A percentile compares a stretch with the other conserved stretches of the same genome.
Evolutionary conservation across 305 asterid genomes (phyloP).

Genomic region (Fraxinus dipetala): DNA sequence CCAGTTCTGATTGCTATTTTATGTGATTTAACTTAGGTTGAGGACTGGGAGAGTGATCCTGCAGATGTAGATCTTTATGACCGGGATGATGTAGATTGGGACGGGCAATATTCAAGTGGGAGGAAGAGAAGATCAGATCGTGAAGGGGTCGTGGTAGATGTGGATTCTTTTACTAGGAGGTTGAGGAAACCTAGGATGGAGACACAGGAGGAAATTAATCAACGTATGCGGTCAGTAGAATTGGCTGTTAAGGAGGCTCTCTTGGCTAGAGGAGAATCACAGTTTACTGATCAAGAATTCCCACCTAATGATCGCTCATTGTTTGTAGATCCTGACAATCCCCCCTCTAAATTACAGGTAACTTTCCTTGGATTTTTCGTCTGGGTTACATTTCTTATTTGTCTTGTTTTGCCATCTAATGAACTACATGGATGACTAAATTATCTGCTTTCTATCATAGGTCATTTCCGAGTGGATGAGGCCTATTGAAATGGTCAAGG

Average conservation of each 20-base stretch:
- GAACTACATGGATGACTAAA: slow-evolving; percentile 1
- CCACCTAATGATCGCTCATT: slow-evolving; percentile 91
- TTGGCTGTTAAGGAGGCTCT: slow-evolving; percentile 96
- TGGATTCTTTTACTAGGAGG: slow-evolving; percentile 91
- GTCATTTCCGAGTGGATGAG: slow-evolving; percentile 95
- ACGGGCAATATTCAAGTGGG: slow-evolving; percentile 98
- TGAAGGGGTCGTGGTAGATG: slow-evolving; percentile 69
- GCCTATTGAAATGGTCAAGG: slow-evolving; percentile 84
- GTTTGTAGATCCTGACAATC: slow-evolving; percentile 82
- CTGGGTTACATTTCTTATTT: not conserved
- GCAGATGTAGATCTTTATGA: slow-evolving; percentile 98
- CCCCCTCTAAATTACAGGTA: slow-evolving; percentile 85
- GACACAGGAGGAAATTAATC: slow-evolving; percentile 88
- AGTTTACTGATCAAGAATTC: slow-evolving; percentile 96
- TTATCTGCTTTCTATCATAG: slow-evolving; percentile 37
- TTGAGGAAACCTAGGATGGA: slow-evolving; percentile 90
- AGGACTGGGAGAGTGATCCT: slow-evolving; percentile 99
- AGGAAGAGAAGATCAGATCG: slow-evolving; percentile 94
- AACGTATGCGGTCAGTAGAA: slow-evolving; percentile 93
- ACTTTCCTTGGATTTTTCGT: slow-evolving; percentile 5
- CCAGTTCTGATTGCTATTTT: slow-evolving; percentile 22
- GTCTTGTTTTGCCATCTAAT: slow-evolving; percentile 1
- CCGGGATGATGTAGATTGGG: slow-evolving; percentile 99
- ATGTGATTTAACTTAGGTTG: slow-evolving; percentile 53
- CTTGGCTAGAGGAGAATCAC: slow-evolving; percentile 83